Evolutionary conservation across 2,329 filamentous ascomycete species (phyloP), one percentile per base, ranked within the genome.

Genomic region (Nothopassalora personata): DNA sequence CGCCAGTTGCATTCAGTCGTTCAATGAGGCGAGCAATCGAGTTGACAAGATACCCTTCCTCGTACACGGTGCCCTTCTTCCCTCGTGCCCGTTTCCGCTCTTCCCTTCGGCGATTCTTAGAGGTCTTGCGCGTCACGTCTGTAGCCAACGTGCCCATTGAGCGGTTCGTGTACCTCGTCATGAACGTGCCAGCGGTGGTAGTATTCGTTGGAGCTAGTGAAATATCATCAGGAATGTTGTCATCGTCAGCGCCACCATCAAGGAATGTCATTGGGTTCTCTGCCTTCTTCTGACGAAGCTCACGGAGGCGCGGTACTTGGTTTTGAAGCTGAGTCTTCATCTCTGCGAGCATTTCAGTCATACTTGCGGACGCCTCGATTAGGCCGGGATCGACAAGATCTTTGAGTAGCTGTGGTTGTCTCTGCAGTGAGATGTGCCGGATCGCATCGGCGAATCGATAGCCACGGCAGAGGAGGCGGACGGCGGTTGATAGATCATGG

Each of bases 11-110:
- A 72, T 92, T 91, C 23, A 96, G 85, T 36, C 92, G 82, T 72
- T 96, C 91, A 13, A 96, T 84, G 34, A 99, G 80, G 27, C 94
- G 81, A 11, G 87, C 84, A 36, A 97, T 86, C 66, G 88, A 93
- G 73, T 92, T 94, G 59, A 96, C 87, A 5, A 99, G 83, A 73
- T 99, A 99, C 74, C 97, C 94, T 71, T 97, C 93, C 74, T 99
- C 94, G 74, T 99, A 99, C 5, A 99, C 90, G 15, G 90, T 96
- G 10, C 94, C 94, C 79, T 97, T 97, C 73, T 96, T 93, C 27
- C 94, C 94, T 7, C 91, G 81, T 0, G 94, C 94, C 15, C 93
- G 86, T 82, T 99, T 99, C 73, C 96, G 86, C 79, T 99, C 94
- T 75, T 99, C 94, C 19, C 91, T 83, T 27, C 88, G 82, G 54